These are phyloP conservation scores for Trypanosoma congolense DNA, from an alignment of 208 protist genomes.

Conservation along the genomic window DNA sequence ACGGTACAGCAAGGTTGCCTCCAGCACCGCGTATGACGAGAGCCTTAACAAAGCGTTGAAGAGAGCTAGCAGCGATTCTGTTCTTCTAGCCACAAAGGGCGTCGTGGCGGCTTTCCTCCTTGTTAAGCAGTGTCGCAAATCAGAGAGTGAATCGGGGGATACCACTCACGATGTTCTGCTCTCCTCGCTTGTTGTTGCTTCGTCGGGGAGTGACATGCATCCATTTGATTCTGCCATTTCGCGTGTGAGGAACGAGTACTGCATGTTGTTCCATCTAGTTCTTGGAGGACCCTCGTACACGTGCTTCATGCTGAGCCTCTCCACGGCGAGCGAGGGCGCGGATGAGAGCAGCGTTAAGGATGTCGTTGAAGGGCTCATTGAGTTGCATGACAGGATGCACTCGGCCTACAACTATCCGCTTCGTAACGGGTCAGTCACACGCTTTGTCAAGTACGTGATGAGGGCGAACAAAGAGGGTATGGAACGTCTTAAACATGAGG, in stretches of 20 bases:
- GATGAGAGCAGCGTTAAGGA: constrained; percentile 3
- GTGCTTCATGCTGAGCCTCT: constrained; percentile 66
- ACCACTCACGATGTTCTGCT: constrained; percentile 53
- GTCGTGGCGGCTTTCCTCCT: constrained; percentile 47
- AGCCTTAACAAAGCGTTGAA: constrained; percentile 38
- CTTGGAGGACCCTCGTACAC: constrained; percentile 62
- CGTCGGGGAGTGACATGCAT: constrained; percentile 41
- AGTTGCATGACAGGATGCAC: constrained; percentile 42
- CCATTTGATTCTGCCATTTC: constrained; percentile 47
- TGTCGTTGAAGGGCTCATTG: constrained; percentile 30
- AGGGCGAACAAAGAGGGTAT: constrained; percentile 35
- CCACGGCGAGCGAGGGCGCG: constrained; percentile 3
- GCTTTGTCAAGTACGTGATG: constrained; percentile 72
- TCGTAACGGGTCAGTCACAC: constrained; percentile 65
- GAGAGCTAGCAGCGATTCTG: constrained; percentile 31
- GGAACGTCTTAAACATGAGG: constrained; percentile 34
- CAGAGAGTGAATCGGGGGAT: constrained; percentile 30
- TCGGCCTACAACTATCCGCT: constrained; percentile 60
- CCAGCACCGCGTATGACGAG: constrained; percentile 42
- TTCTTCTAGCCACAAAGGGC: constrained; percentile 42
- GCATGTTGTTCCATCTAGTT: constrained; percentile 62
- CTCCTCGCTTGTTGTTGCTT: constrained; percentile 61
- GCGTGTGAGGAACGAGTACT: constrained; percentile 44
- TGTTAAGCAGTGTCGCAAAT: constrained; percentile 44
- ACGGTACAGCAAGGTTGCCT: constrained; percentile 44